A percentile compares a stretch with the other conserved stretches of the same genome.
These are phyloP conservation scores for Casuarina equisetifolia DNA, from an alignment of 306 rosid genomes.

Conservation along the genomic window DNA sequence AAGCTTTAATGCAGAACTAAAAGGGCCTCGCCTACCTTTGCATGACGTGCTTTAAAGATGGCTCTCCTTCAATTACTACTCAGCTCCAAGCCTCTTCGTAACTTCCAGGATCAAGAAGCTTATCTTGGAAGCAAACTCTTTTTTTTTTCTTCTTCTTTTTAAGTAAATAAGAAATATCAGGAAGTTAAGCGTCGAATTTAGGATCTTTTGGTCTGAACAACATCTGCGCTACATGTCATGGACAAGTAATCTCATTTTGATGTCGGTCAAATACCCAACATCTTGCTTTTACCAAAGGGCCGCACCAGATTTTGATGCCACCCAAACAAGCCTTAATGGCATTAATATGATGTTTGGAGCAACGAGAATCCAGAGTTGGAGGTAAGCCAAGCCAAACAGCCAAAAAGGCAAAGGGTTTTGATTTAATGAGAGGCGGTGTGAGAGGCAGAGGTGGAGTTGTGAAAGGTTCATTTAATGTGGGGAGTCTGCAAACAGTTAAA, in stretches of 20 bases:
- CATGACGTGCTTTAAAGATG: slow-evolving; percentile 55
- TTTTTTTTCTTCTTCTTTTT: background rate
- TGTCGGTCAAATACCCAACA: slow-evolving; percentile 19
- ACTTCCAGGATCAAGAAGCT: slow-evolving; percentile 35
- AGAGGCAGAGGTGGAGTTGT: slow-evolving; percentile 32
- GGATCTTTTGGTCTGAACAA: too few species aligned
- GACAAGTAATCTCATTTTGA: too few species aligned
- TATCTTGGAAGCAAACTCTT: background rate
- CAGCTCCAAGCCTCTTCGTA: slow-evolving; percentile 22
- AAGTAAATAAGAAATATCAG: too few species aligned
- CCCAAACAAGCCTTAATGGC: slow-evolving; percentile 4
- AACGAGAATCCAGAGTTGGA: slow-evolving; percentile 2
- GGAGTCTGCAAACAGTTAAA: slow-evolving; percentile 62
- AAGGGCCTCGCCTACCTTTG: slow-evolving; percentile 42
- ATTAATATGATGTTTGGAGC: background rate
- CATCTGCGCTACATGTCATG: too few species aligned
- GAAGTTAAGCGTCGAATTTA: too few species aligned
- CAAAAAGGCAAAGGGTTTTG: slow-evolving; percentile 20
- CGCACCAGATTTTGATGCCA: slow-evolving; percentile 35
- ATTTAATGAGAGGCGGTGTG: slow-evolving; percentile 63
- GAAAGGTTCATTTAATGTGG: slow-evolving; percentile 54
- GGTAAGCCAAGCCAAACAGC: slow-evolving; percentile 19
- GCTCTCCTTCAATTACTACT: slow-evolving; percentile 28
- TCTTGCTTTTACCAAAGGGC: slow-evolving; percentile 2
- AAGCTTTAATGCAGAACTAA: slow-evolving; percentile 33